Percentiles rank a stretch among this genome's conserved stretches.
phyloP scores from a whole-genome alignment of 257 asterid genomes.

The Cynanchum wilfordii region DNA sequence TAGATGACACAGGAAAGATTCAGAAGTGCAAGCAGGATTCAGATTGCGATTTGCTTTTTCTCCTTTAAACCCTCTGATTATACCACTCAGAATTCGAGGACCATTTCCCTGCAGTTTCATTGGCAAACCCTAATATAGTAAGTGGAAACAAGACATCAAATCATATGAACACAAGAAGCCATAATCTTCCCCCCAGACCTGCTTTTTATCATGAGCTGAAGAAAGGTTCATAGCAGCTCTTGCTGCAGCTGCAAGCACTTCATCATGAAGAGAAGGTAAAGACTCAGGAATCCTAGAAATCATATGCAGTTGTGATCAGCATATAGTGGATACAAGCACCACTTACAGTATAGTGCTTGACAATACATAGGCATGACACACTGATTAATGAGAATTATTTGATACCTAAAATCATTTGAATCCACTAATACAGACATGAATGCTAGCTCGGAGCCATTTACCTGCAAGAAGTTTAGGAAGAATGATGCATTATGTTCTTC shows the following conservation, averaged over 20 bases:
- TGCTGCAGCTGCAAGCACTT: constrained; percentile 84
- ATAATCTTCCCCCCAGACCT: constrained; percentile 34
- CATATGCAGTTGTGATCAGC: constrained; percentile 17
- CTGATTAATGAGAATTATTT: neutral
- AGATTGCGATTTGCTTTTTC: constrained; percentile 36
- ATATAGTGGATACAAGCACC: neutral
- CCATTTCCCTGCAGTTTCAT: constrained; percentile 51
- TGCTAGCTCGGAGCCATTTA: constrained; percentile 75
- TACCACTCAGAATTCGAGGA: constrained; percentile 51
- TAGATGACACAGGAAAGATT: constrained; percentile 45
- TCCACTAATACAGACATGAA: constrained; percentile 57
- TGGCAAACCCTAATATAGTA: constrained; percentile 20
- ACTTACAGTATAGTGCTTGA: neutral
- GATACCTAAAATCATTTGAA: constrained; percentile 76
- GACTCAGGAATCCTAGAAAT: constrained; percentile 67
- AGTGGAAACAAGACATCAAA: constrained; percentile 7
- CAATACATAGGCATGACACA: neutral
- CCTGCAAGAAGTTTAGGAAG: constrained; percentile 32
- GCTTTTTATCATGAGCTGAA: constrained; percentile 54
- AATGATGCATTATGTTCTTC: neutral
- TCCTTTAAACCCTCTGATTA: constrained; percentile 64
- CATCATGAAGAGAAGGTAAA: constrained; percentile 79
- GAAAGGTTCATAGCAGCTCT: constrained; percentile 56
- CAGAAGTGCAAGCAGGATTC: constrained; percentile 29
- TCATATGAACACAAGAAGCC: constrained; percentile 19